A percentile compares a stretch with the other conserved stretches of the same genome.
These are phyloP conservation scores for Ustilago xerochloae DNA, from an alignment of 1,284 basidiomycete genomes.

Conservation along the genomic window DNA sequence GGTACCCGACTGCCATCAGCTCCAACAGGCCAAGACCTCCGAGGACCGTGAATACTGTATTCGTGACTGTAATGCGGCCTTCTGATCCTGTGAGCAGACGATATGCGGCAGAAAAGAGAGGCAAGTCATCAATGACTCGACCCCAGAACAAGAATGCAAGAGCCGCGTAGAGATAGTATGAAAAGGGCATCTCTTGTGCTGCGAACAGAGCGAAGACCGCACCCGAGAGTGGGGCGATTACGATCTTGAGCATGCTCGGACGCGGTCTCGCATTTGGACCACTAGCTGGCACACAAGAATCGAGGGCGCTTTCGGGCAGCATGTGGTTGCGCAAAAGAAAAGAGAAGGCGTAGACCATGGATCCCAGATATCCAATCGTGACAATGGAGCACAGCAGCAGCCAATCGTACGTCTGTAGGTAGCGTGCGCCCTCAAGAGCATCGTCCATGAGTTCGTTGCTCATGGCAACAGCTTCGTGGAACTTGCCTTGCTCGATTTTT, in stretches of 20 bases:
- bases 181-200: constrained; percentile 76
- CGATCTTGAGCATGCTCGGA: constrained; percentile 16
- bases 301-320: constrained; percentile 19
- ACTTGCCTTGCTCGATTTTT: constrained; percentile 68
- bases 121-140: constrained; percentile 45
- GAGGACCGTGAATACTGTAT: constrained; percentile 1
- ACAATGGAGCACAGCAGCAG: constrained; percentile 79
- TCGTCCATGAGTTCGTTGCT: constrained; percentile 74
- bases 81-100: not conserved
- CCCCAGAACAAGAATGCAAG: constrained; percentile 81
- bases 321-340: constrained; percentile 60
- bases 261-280: not conserved
- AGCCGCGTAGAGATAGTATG: constrained; percentile 80
- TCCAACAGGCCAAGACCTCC: constrained; percentile 67
- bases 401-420: constrained; percentile 87
- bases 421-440: constrained; percentile 78
- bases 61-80: not conserved
- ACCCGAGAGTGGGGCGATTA: constrained; percentile 30
- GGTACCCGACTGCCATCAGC: constrained; percentile 77
- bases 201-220: constrained; percentile 72
- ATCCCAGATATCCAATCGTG: constrained; percentile 79
- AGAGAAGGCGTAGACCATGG: constrained; percentile 71
- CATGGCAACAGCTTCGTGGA: constrained; percentile 72
- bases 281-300: not conserved
- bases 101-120: constrained; percentile 26